Percentiles rank a stretch among this genome's conserved stretches.
Evolutionary conservation across 805 yeast genomes (phyloP).

Genomic region (Kuraishia ogatae): DNA sequence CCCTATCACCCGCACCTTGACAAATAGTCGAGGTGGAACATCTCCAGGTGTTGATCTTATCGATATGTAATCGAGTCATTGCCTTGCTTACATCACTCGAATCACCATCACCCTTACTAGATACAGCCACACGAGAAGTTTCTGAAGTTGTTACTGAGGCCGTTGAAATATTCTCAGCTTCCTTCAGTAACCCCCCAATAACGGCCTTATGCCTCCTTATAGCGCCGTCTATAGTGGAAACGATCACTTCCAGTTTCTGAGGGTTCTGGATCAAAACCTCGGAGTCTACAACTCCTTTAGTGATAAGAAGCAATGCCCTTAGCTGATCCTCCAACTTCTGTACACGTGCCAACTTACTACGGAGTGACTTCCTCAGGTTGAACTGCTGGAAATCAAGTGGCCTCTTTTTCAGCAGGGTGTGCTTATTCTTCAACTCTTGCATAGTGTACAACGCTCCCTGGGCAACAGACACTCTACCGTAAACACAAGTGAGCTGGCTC

Average conservation of each 20-base stretch:
- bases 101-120: too few species aligned
- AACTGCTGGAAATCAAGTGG: slow-evolving; percentile 14
- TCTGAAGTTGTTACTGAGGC: too few species aligned
- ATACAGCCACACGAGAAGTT: too few species aligned
- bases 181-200: slow-evolving; percentile 5
- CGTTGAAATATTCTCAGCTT: neutral
- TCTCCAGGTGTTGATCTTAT: slow-evolving; percentile 1
- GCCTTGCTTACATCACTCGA: slow-evolving; percentile 1
- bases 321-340: slow-evolving; percentile 10
- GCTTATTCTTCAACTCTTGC: neutral
- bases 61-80: slow-evolving; percentile 6
- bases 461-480: neutral
- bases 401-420: slow-evolving; percentile 1
- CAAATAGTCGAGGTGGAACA: neutral
- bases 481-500: neutral
- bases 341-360: slow-evolving; percentile 8
- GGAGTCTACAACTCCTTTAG: slow-evolving; percentile 20
- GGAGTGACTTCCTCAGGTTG: slow-evolving; percentile 10
- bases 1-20: neutral
- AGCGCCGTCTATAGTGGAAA: slow-evolving; percentile 18
- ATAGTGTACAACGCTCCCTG: neutral
- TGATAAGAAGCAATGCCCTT: slow-evolving; percentile 15
- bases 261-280: slow-evolving; percentile 19
- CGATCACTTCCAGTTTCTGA: slow-evolving; percentile 15
- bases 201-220: slow-evolving; percentile 10